Base-by-base conservation (phyloP, 2,329 filamentous ascomycete species). In the Thyridium curvatum region DNA sequence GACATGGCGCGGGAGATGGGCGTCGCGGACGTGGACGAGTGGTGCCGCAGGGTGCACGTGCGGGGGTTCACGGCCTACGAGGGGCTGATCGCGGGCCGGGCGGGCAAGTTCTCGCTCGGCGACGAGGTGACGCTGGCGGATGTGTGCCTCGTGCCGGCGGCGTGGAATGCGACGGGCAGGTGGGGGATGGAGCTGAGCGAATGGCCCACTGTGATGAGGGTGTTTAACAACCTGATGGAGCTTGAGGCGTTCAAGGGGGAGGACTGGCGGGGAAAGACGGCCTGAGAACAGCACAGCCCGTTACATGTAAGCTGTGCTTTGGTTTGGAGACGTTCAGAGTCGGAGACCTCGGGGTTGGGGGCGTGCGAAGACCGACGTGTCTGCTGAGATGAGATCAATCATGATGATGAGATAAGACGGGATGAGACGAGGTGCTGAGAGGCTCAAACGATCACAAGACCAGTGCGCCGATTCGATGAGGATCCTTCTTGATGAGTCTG, bases 21-120 rank as follows among this genome's bases (percentile, higher is more conserved):
- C 0, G 60, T 14, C 18, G 30, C 56, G 2, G 65, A 63, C 2
- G 59, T 64, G 1, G 62, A 62, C 17, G 56, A 59, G 4, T 81
- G 77, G 75, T 72, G 71, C 26, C 60, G 58, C 31, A 65, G 69
- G 38, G 55, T 77, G 6, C 74, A 75, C 55, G 54, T 56, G 2
- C 62, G 68, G 8, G 77, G 77, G 0, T 56, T 83, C n/a, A 50
- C 50, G 13, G 77, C 77, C 2, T 81, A 79, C 46, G 77, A 83
- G 52, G 50, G 55, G 8, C 50, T 73, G 1, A 53, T 56, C 0
- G 46, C 43, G 15, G 49, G 39, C 42, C 57, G 51, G 8, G 64
- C 71, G 0, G 74, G 76, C 0, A 60, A 44, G 26, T 82, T 69
- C 47, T 77, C 72, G 3, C 68, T 77, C 4, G 79, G 75, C 0